A percentile compares a stretch with the other conserved stretches of the same genome.
phyloP scores from a whole-genome alignment of 2,329 filamentous ascomycete species.

The Hysterium pulicare region DNA sequence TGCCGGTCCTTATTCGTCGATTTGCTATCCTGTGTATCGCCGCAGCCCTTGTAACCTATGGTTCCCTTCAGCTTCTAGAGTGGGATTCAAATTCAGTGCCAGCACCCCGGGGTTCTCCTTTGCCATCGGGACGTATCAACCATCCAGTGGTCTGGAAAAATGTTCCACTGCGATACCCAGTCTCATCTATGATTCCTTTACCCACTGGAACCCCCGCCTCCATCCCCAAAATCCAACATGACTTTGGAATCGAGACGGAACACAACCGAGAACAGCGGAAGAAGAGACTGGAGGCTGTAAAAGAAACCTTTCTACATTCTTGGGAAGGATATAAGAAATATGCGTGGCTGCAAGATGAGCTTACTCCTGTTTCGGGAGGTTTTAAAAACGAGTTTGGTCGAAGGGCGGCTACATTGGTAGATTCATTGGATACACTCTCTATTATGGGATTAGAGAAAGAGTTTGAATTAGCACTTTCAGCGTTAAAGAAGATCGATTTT shows the following conservation, averaged over 20 bases:
- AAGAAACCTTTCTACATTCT: conserved; percentile 34
- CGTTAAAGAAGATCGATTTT: conserved; percentile 55
- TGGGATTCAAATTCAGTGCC: conserved; percentile 17
- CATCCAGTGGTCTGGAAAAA: conserved; percentile 33
- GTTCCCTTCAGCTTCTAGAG: conserved; percentile 27
- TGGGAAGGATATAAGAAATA: conserved; percentile 52
- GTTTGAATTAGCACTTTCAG: conserved; percentile 53
- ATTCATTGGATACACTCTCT: conserved; percentile 59
- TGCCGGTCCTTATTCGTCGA: conserved; percentile 20
- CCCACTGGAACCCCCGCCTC: conserved; percentile 25
- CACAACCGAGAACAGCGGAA: conserved; percentile 29
- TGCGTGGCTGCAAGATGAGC: conserved; percentile 54
- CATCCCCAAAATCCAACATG: conserved; percentile 37
- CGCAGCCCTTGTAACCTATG: conserved; percentile 25
- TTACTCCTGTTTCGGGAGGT: conserved; percentile 48
- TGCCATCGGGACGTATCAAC: conserved; percentile 14
- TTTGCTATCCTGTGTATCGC: conserved; percentile 25
- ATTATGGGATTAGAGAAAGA: conserved; percentile 60
- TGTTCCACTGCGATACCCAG: conserved; percentile 27
- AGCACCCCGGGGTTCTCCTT: conserved; percentile 20
- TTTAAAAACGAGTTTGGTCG: conserved; percentile 50
- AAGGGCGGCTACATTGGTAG: conserved; percentile 59
- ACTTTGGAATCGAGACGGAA: conserved; percentile 33
- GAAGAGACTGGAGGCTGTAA: conserved; percentile 32
- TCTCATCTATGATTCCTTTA: conserved; percentile 28